Percentiles rank a stretch among this genome's conserved stretches.
These are phyloP conservation scores for Penicillium bialowiezense DNA, from an alignment of 495 filamentous ascomycete genomes.

Conservation along the genomic window DNA sequence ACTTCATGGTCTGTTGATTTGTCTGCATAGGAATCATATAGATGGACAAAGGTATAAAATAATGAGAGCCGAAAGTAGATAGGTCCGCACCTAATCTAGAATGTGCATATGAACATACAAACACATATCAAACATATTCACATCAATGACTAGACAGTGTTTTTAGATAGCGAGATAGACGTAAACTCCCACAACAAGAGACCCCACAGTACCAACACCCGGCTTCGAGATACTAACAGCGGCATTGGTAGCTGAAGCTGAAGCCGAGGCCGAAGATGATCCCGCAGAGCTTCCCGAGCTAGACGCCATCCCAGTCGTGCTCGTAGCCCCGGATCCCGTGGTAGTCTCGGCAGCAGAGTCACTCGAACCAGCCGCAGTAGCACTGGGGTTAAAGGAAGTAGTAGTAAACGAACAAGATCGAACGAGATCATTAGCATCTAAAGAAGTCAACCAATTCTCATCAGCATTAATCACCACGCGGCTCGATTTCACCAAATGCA, in stretches of 20 bases:
- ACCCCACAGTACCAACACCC: not conserved
- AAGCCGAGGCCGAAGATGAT: too few relatives aligned
- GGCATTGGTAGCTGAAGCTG: not conserved
- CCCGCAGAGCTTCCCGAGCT: too few relatives aligned
- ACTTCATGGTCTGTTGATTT: not conserved
- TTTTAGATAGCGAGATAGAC: not conserved
- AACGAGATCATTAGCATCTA: conserved; percentile 14
- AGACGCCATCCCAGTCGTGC: too few relatives aligned
- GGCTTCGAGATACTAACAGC: not conserved
- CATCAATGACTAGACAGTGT: not conserved
- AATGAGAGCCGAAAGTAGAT: not conserved
- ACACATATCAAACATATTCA: not conserved
- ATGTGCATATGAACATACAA: not conserved
- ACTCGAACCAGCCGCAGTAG: not conserved
- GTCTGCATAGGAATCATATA: not conserved
- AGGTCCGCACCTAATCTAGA: not conserved
- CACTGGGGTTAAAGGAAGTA: not conserved
- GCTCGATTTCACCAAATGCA: too few relatives aligned
- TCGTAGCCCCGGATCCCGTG: too few relatives aligned
- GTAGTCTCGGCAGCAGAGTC: too few relatives aligned
- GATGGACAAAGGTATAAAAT: not conserved
- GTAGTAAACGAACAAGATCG: conserved; percentile 9
- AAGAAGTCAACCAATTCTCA: not conserved
- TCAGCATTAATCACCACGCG: not conserved
- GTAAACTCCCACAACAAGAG: not conserved